Conservation (phyloP, 1,284 basidiomycete genomes). For the Ustilago sp. region DNA sequence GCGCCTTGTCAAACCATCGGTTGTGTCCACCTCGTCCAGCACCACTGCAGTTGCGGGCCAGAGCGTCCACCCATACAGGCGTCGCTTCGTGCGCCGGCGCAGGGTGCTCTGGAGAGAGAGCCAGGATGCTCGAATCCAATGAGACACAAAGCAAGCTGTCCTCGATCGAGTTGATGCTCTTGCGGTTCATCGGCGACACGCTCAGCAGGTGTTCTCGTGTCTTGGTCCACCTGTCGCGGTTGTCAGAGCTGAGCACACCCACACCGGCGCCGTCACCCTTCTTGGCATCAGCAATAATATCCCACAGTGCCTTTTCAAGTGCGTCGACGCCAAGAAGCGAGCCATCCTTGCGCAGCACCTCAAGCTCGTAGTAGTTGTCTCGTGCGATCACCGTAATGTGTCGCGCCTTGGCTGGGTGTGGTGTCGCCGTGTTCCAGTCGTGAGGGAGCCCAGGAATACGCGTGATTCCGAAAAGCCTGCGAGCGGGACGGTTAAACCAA, state of each 20-base stretch:
- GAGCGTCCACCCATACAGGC: conserved; percentile 78
- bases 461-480: conserved; percentile 71
- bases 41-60: conserved; percentile 81
- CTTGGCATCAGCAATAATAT: conserved; percentile 79
- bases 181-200: conserved; percentile 77
- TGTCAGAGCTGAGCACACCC: conserved; percentile 82
- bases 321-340: conserved; percentile 72
- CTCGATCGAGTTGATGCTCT: conserved; percentile 76
- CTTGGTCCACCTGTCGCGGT: conserved; percentile 86
- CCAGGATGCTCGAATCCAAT: conserved; percentile 72
- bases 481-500: conserved; percentile 74
- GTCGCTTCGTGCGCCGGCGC: conserved; percentile 72
- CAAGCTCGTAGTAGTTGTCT: conserved; percentile 85
- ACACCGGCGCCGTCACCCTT: conserved; percentile 74
- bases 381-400: conserved; percentile 81
- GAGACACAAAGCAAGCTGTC: conserved; percentile 81
- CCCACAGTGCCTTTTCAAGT: conserved; percentile 78
- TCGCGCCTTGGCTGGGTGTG: conserved; percentile 73
- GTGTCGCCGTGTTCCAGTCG: conserved; percentile 70
- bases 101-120: conserved; percentile 63
- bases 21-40: conserved; percentile 80
- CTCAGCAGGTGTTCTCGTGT: conserved; percentile 80
- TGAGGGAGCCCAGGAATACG: conserved; percentile 70
- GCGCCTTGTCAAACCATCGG: conserved; percentile 92
- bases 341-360: conserved; percentile 72